Conservation (phyloP, 345 rosid genomes). For the Dovyalis caffra region DNA sequence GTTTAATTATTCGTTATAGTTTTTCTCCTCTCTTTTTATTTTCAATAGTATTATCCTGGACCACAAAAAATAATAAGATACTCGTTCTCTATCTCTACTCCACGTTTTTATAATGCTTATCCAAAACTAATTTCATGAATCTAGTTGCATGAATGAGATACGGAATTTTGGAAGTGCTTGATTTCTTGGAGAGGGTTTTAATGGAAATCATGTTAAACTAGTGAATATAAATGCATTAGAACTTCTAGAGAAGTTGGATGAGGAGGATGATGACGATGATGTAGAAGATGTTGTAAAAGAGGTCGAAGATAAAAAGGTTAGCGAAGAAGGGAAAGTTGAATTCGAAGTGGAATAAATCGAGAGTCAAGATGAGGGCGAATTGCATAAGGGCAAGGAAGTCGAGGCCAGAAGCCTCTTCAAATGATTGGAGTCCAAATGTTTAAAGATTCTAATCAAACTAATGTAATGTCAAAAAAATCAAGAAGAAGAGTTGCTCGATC, state of each 20-base stretch:
- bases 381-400: slow-evolving; percentile 67
- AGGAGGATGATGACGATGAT: slow-evolving; percentile 45
- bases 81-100: too few relatives aligned
- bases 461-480: slow-evolving; percentile 53
- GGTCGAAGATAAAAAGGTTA: slow-evolving; percentile 39
- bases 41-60: too few relatives aligned
- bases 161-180: too few relatives aligned
- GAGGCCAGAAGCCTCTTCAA: slow-evolving; percentile 78
- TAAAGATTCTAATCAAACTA: slow-evolving; percentile 68
- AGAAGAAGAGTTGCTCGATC: slow-evolving; percentile 56
- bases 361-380: slow-evolving; percentile 56
- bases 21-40: too few relatives aligned
- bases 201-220: slow-evolving; percentile 45
- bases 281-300: slow-evolving; percentile 5
- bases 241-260: slow-evolving; percentile 52
- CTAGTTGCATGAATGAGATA: too few relatives aligned
- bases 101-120: too few relatives aligned
- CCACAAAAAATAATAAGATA: too few relatives aligned
- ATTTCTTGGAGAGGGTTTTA: slow-evolving; percentile 81
- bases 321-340: slow-evolving; percentile 38
- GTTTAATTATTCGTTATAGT: too few relatives aligned
- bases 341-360: slow-evolving; percentile 56
- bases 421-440: slow-evolving; percentile 93
- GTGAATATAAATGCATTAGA: slow-evolving; percentile 43
- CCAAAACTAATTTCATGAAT: too few relatives aligned